These are phyloP conservation scores for Linnemannia elongata DNA, from an alignment of 192 early-diverging fungal species.

Conservation along the genomic window DNA sequence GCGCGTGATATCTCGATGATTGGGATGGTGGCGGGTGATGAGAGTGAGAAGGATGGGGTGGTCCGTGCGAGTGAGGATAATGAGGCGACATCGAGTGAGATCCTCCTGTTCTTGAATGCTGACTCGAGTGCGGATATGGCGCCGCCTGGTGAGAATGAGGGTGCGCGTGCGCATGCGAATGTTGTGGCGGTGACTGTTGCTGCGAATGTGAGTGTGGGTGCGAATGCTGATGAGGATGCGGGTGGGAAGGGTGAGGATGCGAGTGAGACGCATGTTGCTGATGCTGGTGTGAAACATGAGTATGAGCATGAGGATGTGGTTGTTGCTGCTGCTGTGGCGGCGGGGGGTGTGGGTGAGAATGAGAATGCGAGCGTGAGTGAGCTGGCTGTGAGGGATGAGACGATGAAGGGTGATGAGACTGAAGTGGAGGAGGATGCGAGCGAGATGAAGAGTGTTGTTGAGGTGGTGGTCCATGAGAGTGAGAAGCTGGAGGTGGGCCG, in stretches of 20 bases:
- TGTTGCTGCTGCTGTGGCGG: slow-evolving; percentile 10
- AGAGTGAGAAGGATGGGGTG: neutral
- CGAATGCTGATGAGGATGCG: neutral
- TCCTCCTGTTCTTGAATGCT: neutral
- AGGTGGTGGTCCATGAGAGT: neutral
- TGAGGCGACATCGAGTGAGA: neutral
- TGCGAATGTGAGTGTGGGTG: neutral
- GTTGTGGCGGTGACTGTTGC: neutral
- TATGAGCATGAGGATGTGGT: neutral
- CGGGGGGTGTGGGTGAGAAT: slow-evolving; percentile 6
- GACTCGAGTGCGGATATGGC: neutral
- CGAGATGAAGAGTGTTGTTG: too few relatives aligned
- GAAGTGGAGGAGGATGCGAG: neutral
- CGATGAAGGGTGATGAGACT: neutral
- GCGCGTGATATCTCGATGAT: slow-evolving; percentile 3
- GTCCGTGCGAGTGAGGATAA: slow-evolving; percentile 7
- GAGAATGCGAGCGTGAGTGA: slow-evolving; percentile 11
- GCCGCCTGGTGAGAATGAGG: neutral
- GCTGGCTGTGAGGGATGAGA: neutral
- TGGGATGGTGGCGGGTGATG: neutral
- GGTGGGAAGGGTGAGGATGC: neutral
- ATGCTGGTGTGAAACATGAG: neutral
- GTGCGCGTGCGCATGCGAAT: neutral
- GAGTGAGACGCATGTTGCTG: neutral
- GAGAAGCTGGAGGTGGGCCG: slow-evolving; percentile 4